A percentile compares a stretch with the other conserved stretches of the same genome.
Evolutionary conservation across 805 yeast species (phyloP).

Genomic region (Starmerella floricola): DNA sequence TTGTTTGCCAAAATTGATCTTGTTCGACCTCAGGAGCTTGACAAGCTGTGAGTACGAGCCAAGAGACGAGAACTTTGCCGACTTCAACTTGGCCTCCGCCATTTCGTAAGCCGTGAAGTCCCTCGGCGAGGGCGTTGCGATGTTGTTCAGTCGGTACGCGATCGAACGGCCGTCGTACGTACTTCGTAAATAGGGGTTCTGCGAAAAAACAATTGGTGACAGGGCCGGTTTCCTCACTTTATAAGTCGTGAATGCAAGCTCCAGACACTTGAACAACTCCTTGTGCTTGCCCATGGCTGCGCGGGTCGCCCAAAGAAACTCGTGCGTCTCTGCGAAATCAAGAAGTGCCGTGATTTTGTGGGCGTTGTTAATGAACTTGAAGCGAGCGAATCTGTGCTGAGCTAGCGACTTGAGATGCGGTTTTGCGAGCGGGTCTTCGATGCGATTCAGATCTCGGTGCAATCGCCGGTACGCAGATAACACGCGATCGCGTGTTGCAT

Average conservation of each 20-base stretch:
- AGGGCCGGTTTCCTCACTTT: slow-evolving; percentile 10
- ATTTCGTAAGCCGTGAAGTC: slow-evolving; percentile 7
- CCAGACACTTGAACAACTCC: slow-evolving; percentile 2
- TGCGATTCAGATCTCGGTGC: slow-evolving; percentile 8
- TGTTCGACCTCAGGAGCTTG: slow-evolving; percentile 1
- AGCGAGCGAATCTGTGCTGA: slow-evolving; percentile 13
- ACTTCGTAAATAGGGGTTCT: not conserved
- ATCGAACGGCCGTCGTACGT: too few relatives aligned
- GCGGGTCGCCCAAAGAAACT: slow-evolving; percentile 4
- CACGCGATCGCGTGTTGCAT: slow-evolving; percentile 5
- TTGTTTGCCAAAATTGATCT: slow-evolving; percentile 3
- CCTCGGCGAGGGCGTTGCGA: slow-evolving; percentile 2
- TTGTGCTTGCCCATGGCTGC: not conserved
- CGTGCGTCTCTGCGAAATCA: slow-evolving; percentile 7
- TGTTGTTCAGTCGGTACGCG: slow-evolving; percentile 7
- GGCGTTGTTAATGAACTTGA: slow-evolving; percentile 8
- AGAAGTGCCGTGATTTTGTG: slow-evolving; percentile 5
- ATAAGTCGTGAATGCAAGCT: slow-evolving; percentile 3
- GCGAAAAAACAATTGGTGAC: not conserved
- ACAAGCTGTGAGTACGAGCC: slow-evolving; percentile 12
- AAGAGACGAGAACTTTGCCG: not conserved
- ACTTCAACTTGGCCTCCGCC: not conserved
- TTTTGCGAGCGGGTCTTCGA: slow-evolving; percentile 4
- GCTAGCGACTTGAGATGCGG: slow-evolving; percentile 4
- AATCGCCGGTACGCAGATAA: slow-evolving; percentile 6